Conservation (phyloP, 108 stramenopile genomes). For the Stephanodiscus triporus region DNA sequence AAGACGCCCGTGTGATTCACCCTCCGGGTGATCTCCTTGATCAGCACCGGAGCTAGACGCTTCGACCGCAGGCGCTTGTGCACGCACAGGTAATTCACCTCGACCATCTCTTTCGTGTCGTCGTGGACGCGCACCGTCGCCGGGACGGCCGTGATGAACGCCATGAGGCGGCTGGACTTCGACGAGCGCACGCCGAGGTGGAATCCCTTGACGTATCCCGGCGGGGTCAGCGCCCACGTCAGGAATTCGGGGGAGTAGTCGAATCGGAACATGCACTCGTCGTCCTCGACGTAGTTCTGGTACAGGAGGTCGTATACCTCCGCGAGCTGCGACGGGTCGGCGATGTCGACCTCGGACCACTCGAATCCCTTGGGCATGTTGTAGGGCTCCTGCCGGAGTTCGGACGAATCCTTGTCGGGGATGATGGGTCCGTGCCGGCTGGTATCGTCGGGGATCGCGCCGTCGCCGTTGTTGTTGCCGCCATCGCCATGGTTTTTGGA, state of each 20-base stretch:
- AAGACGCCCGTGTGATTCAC: constrained; percentile 93
- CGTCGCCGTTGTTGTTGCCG: constrained; percentile 39
- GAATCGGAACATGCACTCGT: constrained; percentile 97
- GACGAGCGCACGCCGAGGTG: constrained; percentile 91
- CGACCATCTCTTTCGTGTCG: constrained; percentile 71
- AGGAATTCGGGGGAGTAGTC: constrained; percentile 94
- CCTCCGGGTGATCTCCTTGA: constrained; percentile 98
- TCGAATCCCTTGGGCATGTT: constrained; percentile 96
- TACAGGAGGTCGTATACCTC: constrained; percentile 96
- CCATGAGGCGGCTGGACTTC: constrained; percentile 86
- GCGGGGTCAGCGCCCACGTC: constrained; percentile 95
- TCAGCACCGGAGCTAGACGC: constrained; percentile 97
- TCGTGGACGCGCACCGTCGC: constrained; percentile 74
- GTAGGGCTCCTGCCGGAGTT: constrained; percentile 91
- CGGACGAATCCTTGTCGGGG: constrained; percentile 65
- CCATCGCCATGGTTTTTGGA: no score
- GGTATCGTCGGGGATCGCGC: constrained; percentile 10
- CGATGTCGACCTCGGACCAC: constrained; percentile 91
- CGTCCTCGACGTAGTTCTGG: constrained; percentile 99
- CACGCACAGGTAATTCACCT: constrained; percentile 99
- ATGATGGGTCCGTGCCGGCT: constrained; percentile 86
- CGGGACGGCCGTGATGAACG: constrained; percentile 95
- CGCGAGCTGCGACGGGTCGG: constrained; percentile 54
- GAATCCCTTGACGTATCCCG: constrained; percentile 81
- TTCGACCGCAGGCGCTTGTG: constrained; percentile 97